Base-by-base conservation (phyloP, 495 filamentous ascomycete genomes). In the Aspergillus avenaceus region DNA sequence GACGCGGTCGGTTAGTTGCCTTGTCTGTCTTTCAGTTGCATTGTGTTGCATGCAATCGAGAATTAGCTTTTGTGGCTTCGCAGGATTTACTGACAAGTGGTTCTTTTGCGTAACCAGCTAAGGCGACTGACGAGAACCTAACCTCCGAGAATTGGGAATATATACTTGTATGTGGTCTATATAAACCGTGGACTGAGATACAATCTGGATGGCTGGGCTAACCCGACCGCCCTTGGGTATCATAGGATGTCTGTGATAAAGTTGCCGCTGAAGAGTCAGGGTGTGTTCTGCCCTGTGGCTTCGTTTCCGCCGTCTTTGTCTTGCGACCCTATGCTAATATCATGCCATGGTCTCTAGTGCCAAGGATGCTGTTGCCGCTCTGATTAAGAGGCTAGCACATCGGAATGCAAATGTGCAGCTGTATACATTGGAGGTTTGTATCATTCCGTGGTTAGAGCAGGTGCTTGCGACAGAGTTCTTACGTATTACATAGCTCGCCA, bases 381-480 rank as follows among this genome's bases (percentile, higher is more conserved):
- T 98, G 78, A 98, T 97, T 67, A 97, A 96, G 73, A 79, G 93
- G 50, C 77, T 98, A 55, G 95, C 93, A 48, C 92, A 98, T 71
- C 83, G 93, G 52, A 98, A 98, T 71, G 93, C 93, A 49, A 97
- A 98, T 70, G 93, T 98, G n/a, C 93, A 98, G 72, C 78, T 98
- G 26, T 98, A 98, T 64, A 97, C 93, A 16, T 78, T 98, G 49
- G 93, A 98, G 80, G 90, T 93, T 58, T 40, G 78, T 50, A 21
- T 23, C 25, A 24, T 18, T 27, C 4, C 4, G 25, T 18, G 22
- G 24, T 22, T 41, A 12, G 24, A 9, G 25, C 11, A 1, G n/a
- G 8, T 24, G 9, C 22, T 23, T 22, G 9, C 62, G 31, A 42
- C 34, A n/a, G 22, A 38, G 42, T 37, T 24, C 45, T 58, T 21